Percentiles rank a stretch among this genome's conserved stretches.
phyloP scores from a whole-genome alignment of 2,329 filamentous ascomycete species.

The Microdochium paspali region DNA sequence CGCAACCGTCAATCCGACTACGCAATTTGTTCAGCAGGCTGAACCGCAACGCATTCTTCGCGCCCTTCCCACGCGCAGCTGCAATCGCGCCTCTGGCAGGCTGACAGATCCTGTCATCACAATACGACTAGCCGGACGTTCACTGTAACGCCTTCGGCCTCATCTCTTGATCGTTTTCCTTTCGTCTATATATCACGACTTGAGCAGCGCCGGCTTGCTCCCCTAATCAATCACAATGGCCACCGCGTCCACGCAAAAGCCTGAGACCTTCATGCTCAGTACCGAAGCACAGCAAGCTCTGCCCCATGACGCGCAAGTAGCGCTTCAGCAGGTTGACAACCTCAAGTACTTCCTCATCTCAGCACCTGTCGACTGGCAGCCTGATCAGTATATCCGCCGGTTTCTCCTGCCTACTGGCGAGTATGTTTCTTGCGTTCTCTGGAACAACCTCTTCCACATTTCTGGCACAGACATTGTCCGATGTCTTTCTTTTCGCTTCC shows the following conservation, averaged over 20 bases:
- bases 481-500: conserved; percentile 96
- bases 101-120: background rate
- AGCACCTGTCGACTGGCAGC: conserved; percentile 94
- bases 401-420: conserved; percentile 95
- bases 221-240: background rate
- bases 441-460: conserved; percentile 99
- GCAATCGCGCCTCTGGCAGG: background rate
- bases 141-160: background rate
- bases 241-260: conserved; percentile 59
- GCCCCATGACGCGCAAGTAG: conserved; percentile 92
- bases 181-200: background rate
- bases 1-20: too few species aligned
- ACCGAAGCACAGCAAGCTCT: conserved; percentile 94
- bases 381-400: conserved; percentile 90
- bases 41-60: background rate
- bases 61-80: background rate
- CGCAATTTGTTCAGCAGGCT: background rate
- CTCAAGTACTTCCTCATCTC: conserved; percentile 99
- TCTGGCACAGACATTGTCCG: conserved; percentile 97
- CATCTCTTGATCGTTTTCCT: background rate
- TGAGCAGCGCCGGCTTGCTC: background rate
- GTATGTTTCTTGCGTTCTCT: conserved; percentile 97
- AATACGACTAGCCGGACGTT: background rate
- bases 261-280: conserved; percentile 97
- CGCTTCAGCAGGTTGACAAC: conserved; percentile 96